Percentiles rank a stretch among this genome's conserved stretches.
These are phyloP conservation scores for Coprinopsis cinerea DNA, from an alignment of 768 basidiomycete species.

Conservation along the genomic window DNA sequence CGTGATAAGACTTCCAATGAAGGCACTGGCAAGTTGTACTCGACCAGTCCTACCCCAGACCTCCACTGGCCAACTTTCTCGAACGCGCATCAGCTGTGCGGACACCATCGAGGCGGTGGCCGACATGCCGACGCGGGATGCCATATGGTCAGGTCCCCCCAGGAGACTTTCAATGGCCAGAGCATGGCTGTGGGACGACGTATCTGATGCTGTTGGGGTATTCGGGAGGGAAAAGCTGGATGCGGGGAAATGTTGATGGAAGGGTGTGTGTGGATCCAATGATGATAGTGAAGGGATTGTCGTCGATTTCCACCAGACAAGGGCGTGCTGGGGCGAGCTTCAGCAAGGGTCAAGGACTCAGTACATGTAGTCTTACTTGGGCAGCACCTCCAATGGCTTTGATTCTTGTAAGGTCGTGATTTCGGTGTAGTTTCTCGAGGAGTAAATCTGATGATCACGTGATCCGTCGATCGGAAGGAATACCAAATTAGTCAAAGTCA, in stretches of 20 bases:
- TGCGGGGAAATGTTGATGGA: constrained; percentile 63
- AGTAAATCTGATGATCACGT: constrained; percentile 54
- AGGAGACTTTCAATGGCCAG: constrained; percentile 69
- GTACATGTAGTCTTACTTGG: constrained; percentile 42
- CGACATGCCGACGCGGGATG: constrained; percentile 66
- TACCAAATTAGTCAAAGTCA: constrained; percentile 25
- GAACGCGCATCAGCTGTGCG: constrained; percentile 70
- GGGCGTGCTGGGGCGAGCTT: constrained; percentile 43
- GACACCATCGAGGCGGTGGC: constrained; percentile 66
- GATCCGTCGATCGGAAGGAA: constrained; percentile 26
- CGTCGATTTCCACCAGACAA: constrained; percentile 86
- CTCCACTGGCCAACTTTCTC: constrained; percentile 73
- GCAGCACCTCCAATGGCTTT: constrained; percentile 75
- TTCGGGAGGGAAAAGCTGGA: constrained; percentile 68
- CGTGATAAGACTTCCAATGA: constrained; percentile 62
- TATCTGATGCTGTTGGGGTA: constrained; percentile 72
- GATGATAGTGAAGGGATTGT: constrained; percentile 67
- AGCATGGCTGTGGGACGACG: constrained; percentile 74
- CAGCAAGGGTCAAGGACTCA: constrained; percentile 3
- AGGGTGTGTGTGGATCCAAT: constrained; percentile 63
- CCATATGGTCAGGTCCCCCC: constrained; percentile 75
- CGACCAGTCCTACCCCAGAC: constrained; percentile 76
- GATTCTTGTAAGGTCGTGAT: constrained; percentile 64
- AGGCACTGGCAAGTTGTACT: constrained; percentile 71
- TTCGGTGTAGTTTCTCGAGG: constrained; percentile 66